phyloP scores from a whole-genome alignment of 164 flowering plant genomes.

The Tetracentron sinense region DNA sequence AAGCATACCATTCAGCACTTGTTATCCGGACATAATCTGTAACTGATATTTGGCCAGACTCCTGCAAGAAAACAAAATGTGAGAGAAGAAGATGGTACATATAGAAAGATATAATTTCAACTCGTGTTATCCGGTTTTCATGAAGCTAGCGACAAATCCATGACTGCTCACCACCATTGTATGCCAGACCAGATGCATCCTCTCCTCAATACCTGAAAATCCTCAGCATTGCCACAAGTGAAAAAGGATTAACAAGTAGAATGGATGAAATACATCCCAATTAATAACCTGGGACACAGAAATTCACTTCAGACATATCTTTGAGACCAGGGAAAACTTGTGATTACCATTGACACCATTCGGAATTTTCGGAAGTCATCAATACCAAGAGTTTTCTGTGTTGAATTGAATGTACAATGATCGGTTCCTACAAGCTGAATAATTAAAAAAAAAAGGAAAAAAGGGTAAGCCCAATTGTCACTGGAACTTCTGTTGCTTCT shows the following conservation, averaged over 20 bases:
- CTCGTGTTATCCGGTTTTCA: neutral
- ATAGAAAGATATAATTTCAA: slow-evolving; percentile 9
- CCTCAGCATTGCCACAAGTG: neutral
- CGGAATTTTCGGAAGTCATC: slow-evolving; percentile 95
- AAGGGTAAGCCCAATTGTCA: too few species aligned
- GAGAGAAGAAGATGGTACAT: too few species aligned
- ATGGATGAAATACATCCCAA: neutral
- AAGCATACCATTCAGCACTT: slow-evolving; percentile 82
- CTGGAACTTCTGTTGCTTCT: neutral
- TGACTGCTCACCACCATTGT: slow-evolving; percentile 78
- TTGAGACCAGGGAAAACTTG: neutral
- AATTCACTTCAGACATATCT: neutral
- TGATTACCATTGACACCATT: slow-evolving; percentile 97
- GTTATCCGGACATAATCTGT: slow-evolving; percentile 83
- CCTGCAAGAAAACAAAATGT: slow-evolving; percentile 39
- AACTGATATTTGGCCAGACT: slow-evolving; percentile 76
- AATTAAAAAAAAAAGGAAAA: neutral
- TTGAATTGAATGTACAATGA: slow-evolving; percentile 87
- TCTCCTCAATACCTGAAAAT: slow-evolving; percentile 82
- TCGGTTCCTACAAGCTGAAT: slow-evolving; percentile 97
- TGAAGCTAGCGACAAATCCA: slow-evolving; percentile 2
- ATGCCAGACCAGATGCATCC: slow-evolving; percentile 96
- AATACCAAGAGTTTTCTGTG: slow-evolving; percentile 84
- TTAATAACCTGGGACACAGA: neutral
- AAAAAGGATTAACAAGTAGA: slow-evolving; percentile 5